phyloP scores from a whole-genome alignment of 2,329 filamentous ascomycete genomes.

The Orbilia oligospora region DNA sequence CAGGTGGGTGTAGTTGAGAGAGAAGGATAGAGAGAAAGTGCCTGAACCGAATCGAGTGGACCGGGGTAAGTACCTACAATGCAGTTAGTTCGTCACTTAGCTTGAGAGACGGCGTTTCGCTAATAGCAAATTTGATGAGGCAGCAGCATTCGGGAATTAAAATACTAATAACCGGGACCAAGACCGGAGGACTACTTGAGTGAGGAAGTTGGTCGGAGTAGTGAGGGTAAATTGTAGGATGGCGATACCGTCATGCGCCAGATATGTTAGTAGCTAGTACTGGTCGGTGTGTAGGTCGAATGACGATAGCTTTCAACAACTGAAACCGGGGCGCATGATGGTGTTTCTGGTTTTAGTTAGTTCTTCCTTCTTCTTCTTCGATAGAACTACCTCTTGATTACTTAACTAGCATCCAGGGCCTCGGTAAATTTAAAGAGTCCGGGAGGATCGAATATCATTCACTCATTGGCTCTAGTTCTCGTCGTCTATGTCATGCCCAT shows the following conservation, averaged over 20 bases:
- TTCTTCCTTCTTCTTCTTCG: no score
- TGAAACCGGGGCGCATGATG: not conserved
- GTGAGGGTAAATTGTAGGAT: not conserved
- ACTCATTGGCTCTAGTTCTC: not conserved
- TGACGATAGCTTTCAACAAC: not conserved
- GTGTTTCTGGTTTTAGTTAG: not conserved
- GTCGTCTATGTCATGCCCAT: not conserved
- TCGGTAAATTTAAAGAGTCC: not conserved
- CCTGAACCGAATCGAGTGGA: not conserved
- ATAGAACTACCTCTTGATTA: no score
- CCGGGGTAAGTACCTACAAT: not conserved
- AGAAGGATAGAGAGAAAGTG: not conserved
- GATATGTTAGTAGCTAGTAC: not conserved
- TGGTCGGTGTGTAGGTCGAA: no score
- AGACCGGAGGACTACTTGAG: not conserved
- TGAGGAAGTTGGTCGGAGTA: no score
- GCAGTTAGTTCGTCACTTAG: not conserved
- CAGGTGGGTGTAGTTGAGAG: not conserved
- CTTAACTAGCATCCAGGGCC: not conserved
- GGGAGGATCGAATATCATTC: not conserved
- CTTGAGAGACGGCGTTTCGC: not conserved
- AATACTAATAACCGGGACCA: not conserved
- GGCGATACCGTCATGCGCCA: not conserved
- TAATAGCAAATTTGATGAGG: not conserved
- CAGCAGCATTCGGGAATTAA: conserved; percentile 7